Evolutionary conservation across 2,329 filamentous ascomycete genomes (phyloP), one percentile per base, ranked within the genome.

Genomic region (Penicillium sp.): DNA sequence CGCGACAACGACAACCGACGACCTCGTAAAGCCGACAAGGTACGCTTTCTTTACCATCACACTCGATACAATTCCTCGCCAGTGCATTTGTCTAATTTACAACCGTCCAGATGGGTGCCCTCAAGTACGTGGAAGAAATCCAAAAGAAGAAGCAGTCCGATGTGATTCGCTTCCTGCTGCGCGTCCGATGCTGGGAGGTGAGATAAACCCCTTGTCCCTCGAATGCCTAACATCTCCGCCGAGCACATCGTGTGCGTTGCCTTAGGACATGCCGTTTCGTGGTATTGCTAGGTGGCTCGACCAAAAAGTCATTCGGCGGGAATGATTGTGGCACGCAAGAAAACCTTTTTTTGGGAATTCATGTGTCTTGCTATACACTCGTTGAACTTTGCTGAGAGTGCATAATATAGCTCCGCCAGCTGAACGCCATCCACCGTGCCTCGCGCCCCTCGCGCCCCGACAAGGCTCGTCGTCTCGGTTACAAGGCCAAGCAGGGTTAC

Each of bases 81-180:
- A 42, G 42, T 47, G 34, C 45, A 59, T 32, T 52, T 57, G 53
- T 57, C 62, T 67, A 46, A 64, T 47, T 48, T 43, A 40, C 43
- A 48, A 56, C 61, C 46, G 52, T 62, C 51, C 57, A 93, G 87
- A 97, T 97, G 94, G 94, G 94, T 90, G 93, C 93, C 85, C 91
- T 97, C 82, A 99, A 99, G 85, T 99, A 96, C 86, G 91, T 99
- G 83, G 95, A 99, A 88, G 94, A 99, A 88, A 89, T 99, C 85
- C 92, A 97, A 82, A 97, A 99, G 92, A 97, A 96, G 91, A 99
- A 99, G 92, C 94, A 99, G 89, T 96, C 91, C 81, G 94, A 99
- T 87, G 89, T 99, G 78, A 90, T 97, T 85, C 92, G 92, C 85
- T 99, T 99, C 88, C 89, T 99, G 83, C 91, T 97, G 82, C 93